Conservation (phyloP, 2,329 filamentous ascomycete genomes). For the Sordariomycetes sp. region DNA sequence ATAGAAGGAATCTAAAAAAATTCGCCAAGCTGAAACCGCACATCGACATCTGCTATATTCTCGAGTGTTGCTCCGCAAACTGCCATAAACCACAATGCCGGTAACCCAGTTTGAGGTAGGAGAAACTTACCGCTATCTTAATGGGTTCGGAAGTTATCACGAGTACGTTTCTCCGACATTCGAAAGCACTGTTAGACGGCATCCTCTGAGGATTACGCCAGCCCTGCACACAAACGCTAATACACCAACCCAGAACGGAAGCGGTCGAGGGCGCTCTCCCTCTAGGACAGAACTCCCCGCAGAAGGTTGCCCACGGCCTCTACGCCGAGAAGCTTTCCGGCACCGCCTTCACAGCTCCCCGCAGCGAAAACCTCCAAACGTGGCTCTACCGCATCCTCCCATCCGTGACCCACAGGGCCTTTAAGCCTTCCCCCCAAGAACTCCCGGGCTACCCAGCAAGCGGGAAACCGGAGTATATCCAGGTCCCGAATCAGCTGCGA, state of each 20-base stretch:
- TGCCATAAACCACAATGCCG: constrained; percentile 1
- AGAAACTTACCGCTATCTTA: constrained; percentile 2
- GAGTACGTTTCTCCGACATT: constrained; percentile 1
- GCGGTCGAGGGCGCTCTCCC: constrained; percentile 34
- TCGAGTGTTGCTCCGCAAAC: not conserved
- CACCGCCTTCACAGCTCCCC: constrained; percentile 20
- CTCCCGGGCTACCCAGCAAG: constrained; percentile 33
- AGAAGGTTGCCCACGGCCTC: constrained; percentile 27
- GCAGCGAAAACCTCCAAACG: constrained; percentile 18
- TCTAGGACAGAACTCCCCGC: constrained; percentile 30
- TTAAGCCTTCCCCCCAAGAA: constrained; percentile 13
- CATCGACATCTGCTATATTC: not conserved
- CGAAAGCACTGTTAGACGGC: not conserved
- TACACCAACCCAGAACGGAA: constrained; percentile 16
- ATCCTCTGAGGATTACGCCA: not conserved
- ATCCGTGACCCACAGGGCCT: constrained; percentile 18
- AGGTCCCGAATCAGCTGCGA: not conserved
- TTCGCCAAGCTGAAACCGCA: not conserved
- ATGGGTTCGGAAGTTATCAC: constrained; percentile 2
- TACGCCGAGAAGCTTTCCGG: constrained; percentile 38
- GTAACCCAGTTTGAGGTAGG: constrained; percentile 2
- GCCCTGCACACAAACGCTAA: not conserved
- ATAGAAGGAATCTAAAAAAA: not conserved
- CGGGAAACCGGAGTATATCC: constrained; percentile 31
- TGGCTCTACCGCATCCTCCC: constrained; percentile 23